Evolutionary conservation across 257 asterid genomes (phyloP), one percentile per base, ranked within the genome.

Genomic region (Primulina tabacum): DNA sequence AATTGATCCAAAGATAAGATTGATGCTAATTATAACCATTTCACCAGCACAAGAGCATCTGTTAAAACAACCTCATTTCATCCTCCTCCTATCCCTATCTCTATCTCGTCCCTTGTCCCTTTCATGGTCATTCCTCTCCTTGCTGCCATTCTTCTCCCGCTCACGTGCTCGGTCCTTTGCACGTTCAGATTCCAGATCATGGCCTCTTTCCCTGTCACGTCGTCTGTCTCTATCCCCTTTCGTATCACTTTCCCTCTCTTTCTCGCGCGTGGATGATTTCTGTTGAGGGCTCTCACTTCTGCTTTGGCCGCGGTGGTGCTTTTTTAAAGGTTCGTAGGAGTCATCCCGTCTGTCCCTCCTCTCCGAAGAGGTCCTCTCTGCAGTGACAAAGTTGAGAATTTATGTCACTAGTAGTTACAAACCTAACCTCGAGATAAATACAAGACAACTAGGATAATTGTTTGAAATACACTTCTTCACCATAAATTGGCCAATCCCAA

Each of bases 91-190:
- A 43, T 86, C 90, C 70, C 92, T 81, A 28, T 82, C 92, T 69
- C 88, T 80, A 71, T 88, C 96, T 55, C 92, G 71, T 55, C 67
- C 71, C 79, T 76, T 85, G 38, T 84, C 96, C 80, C 93, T 83
- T 7, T 91, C 97, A 73, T 82, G 85, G 62, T 89, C 90, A 53
- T 86, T 94, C 69, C 93, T 86, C 80, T 87, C 96, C 76, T 84
- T 79, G 71, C 89, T 89, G 57, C 93, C 90, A 71, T 89, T 82
- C 82, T 85, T 88, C 71, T 83, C 89, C 16, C 82, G 83, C 12
- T 72, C 83, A 34, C 76, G 21, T 7, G 53, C 62, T 50, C 89
- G 47, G 20, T 79, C 86, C 69, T 76, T 82, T 65, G 81, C 81
- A 68, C 83, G 77, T 7, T 80, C 89, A n/a, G 80, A 68, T 67